phyloP scores from a whole-genome alignment of 192 early-diverging fungal genomes.

The Coemansia sp. region DNA sequence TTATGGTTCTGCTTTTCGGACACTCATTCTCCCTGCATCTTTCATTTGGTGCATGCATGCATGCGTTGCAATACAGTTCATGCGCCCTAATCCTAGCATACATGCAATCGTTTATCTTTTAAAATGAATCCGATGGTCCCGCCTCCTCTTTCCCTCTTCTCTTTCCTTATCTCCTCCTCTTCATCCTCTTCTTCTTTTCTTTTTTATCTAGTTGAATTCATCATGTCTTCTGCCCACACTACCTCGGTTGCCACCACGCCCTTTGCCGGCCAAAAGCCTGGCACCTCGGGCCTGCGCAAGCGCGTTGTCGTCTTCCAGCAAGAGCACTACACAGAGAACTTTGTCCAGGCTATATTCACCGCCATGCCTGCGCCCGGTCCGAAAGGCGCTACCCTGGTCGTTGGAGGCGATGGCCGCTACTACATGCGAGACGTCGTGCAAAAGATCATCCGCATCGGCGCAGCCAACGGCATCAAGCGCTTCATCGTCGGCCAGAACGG shows the following conservation, averaged over 20 bases:
- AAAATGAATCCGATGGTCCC: too few relatives aligned
- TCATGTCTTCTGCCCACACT: conserved; percentile 16
- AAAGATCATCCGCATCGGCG: conserved; percentile 81
- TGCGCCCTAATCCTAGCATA: too few relatives aligned
- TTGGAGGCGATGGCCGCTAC: conserved; percentile 96
- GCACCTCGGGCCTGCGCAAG: conserved; percentile 94
- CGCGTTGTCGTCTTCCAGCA: conserved; percentile 95
- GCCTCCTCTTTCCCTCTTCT: neutral
- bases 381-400: conserved; percentile 76
- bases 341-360: conserved; percentile 86
- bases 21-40: too few relatives aligned
- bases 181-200: neutral
- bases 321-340: conserved; percentile 93
- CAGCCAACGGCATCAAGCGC: conserved; percentile 79
- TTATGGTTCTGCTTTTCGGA: too few relatives aligned
- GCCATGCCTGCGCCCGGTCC: conserved; percentile 76
- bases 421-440: conserved; percentile 81
- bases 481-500: conserved; percentile 90
- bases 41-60: too few relatives aligned
- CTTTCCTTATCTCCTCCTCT: neutral
- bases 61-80: too few relatives aligned
- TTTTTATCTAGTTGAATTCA: neutral
- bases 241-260: conserved; percentile 64
- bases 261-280: conserved; percentile 94
- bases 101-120: too few relatives aligned